phyloP scores from a whole-genome alignment of 768 basidiomycete species.

The Russula vinacea region DNA sequence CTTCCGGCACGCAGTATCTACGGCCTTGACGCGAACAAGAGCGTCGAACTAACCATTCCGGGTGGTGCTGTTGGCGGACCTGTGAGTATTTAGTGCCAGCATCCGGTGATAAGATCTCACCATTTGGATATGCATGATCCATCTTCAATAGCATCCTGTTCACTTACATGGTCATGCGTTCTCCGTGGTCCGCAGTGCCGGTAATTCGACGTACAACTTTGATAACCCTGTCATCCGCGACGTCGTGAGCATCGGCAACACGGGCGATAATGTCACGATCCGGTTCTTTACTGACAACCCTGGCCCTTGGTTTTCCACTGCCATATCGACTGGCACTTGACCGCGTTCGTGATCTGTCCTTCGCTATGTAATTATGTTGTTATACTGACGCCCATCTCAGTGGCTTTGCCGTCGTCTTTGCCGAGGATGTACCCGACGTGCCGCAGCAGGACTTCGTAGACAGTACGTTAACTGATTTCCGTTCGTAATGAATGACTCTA shows the following conservation, averaged over 20 bases:
- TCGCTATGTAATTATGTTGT: conserved; percentile 43
- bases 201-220: conserved; percentile 24
- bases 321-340: conserved; percentile 36
- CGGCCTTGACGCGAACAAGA: conserved; percentile 45
- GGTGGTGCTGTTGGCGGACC: conserved; percentile 41
- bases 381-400: background rate
- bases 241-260: conserved; percentile 28
- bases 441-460: background rate
- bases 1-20: conserved; percentile 50
- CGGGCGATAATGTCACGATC: conserved; percentile 31
- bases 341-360: conserved; percentile 57
- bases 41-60: conserved; percentile 49
- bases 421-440: conserved; percentile 24
- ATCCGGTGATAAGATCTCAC: no score
- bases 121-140: background rate
- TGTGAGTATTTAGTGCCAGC: conserved; percentile 4
- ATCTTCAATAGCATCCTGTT: conserved; percentile 21
- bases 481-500: background rate
- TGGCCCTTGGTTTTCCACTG: conserved; percentile 36
- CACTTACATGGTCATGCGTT: conserved; percentile 27
- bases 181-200: conserved; percentile 18
- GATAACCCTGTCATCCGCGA: conserved; percentile 30
- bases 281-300: conserved; percentile 36
- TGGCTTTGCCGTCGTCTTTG: conserved; percentile 26
- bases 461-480: background rate